These are phyloP conservation scores for Fraxinus albicans DNA, from an alignment of 305 asterid species.

Conservation along the genomic window DNA sequence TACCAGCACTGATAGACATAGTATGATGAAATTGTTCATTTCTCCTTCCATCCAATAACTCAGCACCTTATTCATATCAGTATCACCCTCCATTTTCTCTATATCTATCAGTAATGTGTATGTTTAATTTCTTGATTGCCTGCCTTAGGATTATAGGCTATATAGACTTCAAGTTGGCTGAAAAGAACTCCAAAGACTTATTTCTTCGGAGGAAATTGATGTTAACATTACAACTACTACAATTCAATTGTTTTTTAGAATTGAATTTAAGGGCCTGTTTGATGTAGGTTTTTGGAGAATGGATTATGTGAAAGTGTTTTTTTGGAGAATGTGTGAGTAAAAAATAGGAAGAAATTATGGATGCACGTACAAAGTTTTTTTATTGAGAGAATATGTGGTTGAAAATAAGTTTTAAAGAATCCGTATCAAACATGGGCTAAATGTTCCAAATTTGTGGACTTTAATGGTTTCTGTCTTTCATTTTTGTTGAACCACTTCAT, in stretches of 20 bases:
- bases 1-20: constrained; percentile 27
- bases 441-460: not conserved
- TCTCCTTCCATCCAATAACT: constrained; percentile 32
- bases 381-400: too few species aligned
- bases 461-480: too few species aligned
- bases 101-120: not conserved
- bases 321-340: too few species aligned
- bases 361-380: too few species aligned
- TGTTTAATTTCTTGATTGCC: not conserved
- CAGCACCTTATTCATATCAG: not conserved
- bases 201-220: not conserved
- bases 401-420: not conserved
- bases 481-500: too few species aligned
- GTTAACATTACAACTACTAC: not conserved
- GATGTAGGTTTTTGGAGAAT: not conserved
- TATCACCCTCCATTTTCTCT: not conserved
- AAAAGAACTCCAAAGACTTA: not conserved
- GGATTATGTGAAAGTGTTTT: not conserved
- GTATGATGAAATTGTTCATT: constrained; percentile 34
- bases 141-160: not conserved
- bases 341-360: too few species aligned
- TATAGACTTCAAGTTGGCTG: not conserved
- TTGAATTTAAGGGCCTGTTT: not conserved
- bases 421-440: not conserved
- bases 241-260: not conserved